Evolutionary conservation across 768 basidiomycete species (phyloP).

Genomic region (Kwoniella mangroviensis): DNA sequence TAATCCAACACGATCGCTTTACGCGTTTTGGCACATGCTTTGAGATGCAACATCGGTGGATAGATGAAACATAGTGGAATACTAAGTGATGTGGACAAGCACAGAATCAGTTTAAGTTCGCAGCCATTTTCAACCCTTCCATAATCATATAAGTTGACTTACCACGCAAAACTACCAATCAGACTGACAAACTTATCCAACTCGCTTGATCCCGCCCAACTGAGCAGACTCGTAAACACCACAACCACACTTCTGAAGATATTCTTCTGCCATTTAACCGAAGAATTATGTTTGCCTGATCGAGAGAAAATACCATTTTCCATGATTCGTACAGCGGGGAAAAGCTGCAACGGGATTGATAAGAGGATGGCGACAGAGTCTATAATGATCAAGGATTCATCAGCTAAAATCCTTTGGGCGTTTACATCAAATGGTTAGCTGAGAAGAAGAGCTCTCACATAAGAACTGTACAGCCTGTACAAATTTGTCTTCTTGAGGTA

Average conservation of each 20-base stretch:
- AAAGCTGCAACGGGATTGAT: conserved; percentile 91
- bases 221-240: conserved; percentile 75
- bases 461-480: conserved; percentile 74
- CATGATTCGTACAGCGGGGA: conserved; percentile 96
- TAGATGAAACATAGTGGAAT: conserved; percentile 93
- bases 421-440: too few relatives aligned
- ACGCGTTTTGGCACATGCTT: conserved; percentile 67
- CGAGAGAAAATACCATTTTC: conserved; percentile 88
- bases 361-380: conserved; percentile 81
- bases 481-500: conserved; percentile 78
- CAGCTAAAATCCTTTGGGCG: background rate
- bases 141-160: conserved; percentile 49
- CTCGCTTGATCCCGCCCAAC: conserved; percentile 78
- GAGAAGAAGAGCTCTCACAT: conserved; percentile 19
- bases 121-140: conserved; percentile 12
- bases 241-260: conserved; percentile 60
- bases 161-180: conserved; percentile 94
- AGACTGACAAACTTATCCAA: conserved; percentile 95
- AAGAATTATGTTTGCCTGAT: conserved; percentile 76
- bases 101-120: background rate
- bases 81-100: conserved; percentile 60
- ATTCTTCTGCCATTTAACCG: conserved; percentile 97
- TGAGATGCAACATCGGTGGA: conserved; percentile 89
- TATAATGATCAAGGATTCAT: too few relatives aligned
- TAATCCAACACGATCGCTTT: conserved; percentile 72